Conservation (phyloP, 23 red algal species). For the Gracilaria caudata region DNA sequence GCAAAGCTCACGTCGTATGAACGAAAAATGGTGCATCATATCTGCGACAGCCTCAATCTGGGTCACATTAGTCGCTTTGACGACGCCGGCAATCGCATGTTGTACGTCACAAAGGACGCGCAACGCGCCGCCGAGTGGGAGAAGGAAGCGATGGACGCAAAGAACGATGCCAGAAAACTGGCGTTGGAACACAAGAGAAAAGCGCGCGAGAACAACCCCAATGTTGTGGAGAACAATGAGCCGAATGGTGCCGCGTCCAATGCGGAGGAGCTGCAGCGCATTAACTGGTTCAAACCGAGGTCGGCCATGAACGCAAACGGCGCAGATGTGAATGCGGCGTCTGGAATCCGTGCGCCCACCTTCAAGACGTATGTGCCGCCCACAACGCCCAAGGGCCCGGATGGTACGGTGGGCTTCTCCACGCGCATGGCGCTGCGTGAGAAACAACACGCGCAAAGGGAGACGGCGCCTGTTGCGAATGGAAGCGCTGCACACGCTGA, state of each 20-base stretch:
- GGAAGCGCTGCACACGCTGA: neutral
- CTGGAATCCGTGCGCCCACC: conserved; percentile 43
- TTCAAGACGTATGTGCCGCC: conserved; percentile 50
- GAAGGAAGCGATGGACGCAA: conserved; percentile 12
- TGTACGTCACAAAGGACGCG: conserved; percentile 68
- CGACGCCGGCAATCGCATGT: conserved; percentile 25
- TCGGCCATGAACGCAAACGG: conserved; percentile 9
- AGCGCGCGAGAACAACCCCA: conserved; percentile 4
- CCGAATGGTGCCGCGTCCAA: neutral
- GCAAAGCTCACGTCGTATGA: conserved; percentile 57
- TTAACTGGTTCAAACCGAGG: conserved; percentile 60
- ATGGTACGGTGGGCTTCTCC: conserved; percentile 67
- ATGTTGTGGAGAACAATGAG: conserved; percentile 13
- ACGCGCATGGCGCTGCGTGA: neutral
- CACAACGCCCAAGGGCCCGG: conserved; percentile 59
- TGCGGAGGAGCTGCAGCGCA: conserved; percentile 36
- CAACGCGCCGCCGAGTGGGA: conserved; percentile 47
- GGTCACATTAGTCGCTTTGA: conserved; percentile 61
- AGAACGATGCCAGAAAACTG: conserved; percentile 13
- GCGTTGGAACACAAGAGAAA: conserved; percentile 22
- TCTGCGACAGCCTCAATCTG: conserved; percentile 49
- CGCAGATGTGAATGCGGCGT: neutral
- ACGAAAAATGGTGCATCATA: conserved; percentile 42
- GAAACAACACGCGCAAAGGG: neutral
- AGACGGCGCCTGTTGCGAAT: too few relatives aligned